phyloP scores from a whole-genome alignment of 2,329 filamentous ascomycete species.

The Mycosphaerella sp. region DNA sequence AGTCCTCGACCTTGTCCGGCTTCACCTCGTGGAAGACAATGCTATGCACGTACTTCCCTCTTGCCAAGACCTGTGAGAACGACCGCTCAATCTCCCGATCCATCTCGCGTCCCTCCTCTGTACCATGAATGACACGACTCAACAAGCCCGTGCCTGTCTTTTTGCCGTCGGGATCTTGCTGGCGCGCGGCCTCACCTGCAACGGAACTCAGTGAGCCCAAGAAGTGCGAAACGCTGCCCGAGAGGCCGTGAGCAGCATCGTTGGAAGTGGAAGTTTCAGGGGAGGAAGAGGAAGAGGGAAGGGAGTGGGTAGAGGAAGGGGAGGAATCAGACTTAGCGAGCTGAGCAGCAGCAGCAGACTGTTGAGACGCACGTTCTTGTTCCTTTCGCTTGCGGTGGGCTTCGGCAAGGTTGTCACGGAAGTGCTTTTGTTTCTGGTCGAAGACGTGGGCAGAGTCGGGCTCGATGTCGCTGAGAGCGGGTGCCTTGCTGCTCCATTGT shows the following conservation, averaged over 20 bases:
- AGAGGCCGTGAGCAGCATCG: constrained; percentile 6
- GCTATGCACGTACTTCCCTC: constrained; percentile 97
- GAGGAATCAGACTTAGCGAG: constrained; percentile 22
- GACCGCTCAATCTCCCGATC: constrained; percentile 94
- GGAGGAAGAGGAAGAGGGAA: constrained; percentile 39
- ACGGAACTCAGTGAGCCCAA: constrained; percentile 56
- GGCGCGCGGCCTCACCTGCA: constrained; percentile 52
- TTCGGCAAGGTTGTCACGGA: constrained; percentile 73
- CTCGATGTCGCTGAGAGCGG: constrained; percentile 81
- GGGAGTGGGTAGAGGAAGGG: constrained; percentile 31
- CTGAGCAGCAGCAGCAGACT: constrained; percentile 45
- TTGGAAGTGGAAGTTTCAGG: constrained; percentile 26
- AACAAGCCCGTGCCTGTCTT: constrained; percentile 50
- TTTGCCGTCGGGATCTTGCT: constrained; percentile 60
- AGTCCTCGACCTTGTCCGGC: constrained; percentile 92
- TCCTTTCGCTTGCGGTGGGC: constrained; percentile 69
- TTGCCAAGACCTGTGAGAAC: constrained; percentile 88
- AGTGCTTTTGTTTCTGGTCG: constrained; percentile 75
- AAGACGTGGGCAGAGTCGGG: constrained; percentile 67
- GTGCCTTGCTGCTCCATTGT: constrained; percentile 40
- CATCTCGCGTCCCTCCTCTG: constrained; percentile 86
- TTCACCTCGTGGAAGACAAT: constrained; percentile 96
- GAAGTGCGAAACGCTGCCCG: constrained; percentile 34
- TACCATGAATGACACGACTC: constrained; percentile 90
- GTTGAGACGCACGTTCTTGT: constrained; percentile 63